Percentiles rank a stretch among this genome's conserved stretches.
Conservation (phyloP, 2,329 filamentous ascomycete species). For the Alternaria ethzedia region DNA sequence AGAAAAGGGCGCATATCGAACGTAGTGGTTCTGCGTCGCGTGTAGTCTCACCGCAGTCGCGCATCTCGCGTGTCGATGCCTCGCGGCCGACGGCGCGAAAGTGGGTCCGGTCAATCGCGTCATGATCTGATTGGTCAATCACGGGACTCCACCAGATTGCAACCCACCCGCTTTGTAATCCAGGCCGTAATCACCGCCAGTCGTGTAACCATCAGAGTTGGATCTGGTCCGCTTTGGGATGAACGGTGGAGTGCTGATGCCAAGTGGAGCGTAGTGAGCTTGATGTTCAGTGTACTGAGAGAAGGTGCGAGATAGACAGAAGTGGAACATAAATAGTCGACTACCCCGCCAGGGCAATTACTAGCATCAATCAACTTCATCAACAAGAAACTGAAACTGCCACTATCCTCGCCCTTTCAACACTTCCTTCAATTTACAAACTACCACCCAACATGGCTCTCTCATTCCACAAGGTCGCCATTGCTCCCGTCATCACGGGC, state of each 20-base stretch:
- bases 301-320: background rate
- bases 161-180: constrained; percentile 1
- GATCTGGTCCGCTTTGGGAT: background rate
- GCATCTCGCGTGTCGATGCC: background rate
- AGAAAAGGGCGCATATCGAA: background rate
- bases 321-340: background rate
- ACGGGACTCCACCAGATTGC: background rate
- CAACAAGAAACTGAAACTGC: background rate
- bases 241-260: background rate
- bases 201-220: background rate
- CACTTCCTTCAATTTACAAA: background rate
- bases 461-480: constrained; percentile 43
- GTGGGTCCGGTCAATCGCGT: background rate
- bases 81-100: background rate
- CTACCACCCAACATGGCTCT: constrained; percentile 24
- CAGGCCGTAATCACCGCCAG: background rate
- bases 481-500: constrained; percentile 53
- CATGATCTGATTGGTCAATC: background rate
- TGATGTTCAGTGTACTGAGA: background rate
- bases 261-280: background rate
- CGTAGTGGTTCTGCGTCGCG: background rate
- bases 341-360: background rate
- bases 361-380: background rate
- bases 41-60: background rate
- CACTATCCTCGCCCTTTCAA: background rate